These are phyloP conservation scores for Arachnopeziza araneosa DNA, from an alignment of 2,329 filamentous ascomycete species.

Conservation along the genomic window DNA sequence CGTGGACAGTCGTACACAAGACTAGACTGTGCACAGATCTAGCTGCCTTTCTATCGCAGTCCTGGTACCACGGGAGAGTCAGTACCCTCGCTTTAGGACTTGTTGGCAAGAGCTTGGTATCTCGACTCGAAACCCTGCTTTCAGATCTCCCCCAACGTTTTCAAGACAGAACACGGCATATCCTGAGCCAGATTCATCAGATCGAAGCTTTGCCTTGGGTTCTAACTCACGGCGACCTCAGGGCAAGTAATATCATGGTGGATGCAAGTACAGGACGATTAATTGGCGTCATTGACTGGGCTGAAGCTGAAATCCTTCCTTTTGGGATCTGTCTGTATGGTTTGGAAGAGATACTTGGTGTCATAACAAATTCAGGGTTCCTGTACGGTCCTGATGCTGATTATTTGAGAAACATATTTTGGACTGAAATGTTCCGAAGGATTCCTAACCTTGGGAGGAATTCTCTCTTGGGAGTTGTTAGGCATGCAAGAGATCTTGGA, in stretches of 20 bases:
- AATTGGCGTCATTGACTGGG: conserved; percentile 57
- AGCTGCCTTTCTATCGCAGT: conserved; percentile 35
- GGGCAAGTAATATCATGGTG: conserved; percentile 53
- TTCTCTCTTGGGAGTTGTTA: conserved; percentile 32
- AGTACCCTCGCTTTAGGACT: conserved; percentile 22
- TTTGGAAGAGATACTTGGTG: conserved; percentile 53
- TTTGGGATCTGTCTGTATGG: conserved; percentile 57
- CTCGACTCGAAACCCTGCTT: conserved; percentile 36
- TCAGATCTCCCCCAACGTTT: conserved; percentile 33
- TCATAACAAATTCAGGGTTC: conserved; percentile 30
- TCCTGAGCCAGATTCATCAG: conserved; percentile 27
- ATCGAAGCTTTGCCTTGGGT: conserved; percentile 46
- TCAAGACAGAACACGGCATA: conserved; percentile 12
- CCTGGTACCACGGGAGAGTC: conserved; percentile 30
- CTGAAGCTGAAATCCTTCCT: conserved; percentile 54
- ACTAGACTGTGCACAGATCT: conserved; percentile 37
- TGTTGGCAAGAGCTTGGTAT: conserved; percentile 38
- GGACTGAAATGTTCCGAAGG: conserved; percentile 36
- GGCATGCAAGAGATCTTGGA: conserved; percentile 45
- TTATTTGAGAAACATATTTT: conserved; percentile 44
- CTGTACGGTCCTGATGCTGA: conserved; percentile 41
- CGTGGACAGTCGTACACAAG: conserved; percentile 13
- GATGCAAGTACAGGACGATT: conserved; percentile 38
- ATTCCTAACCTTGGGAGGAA: conserved; percentile 27
- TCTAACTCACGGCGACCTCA: conserved; percentile 56